Evolutionary conservation across 768 basidiomycete genomes (phyloP).

Genomic region (Brasilioporus rufonigricans): DNA sequence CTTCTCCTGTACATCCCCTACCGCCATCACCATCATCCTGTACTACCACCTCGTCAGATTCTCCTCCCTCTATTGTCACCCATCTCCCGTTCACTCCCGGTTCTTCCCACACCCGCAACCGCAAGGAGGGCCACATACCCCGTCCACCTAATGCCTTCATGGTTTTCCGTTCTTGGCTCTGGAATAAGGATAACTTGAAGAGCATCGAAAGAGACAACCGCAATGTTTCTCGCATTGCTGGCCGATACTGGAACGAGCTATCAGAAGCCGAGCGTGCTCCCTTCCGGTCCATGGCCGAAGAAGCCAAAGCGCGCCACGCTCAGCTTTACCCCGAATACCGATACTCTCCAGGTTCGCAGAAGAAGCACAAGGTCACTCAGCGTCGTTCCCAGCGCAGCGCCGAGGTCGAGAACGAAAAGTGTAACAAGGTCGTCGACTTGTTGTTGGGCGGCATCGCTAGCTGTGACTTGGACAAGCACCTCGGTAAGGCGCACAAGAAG

Average conservation of each 20-base stretch:
- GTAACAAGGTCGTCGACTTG: conserved; percentile 37
- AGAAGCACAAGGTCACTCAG: conserved; percentile 26
- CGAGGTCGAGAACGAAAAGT: conserved; percentile 38
- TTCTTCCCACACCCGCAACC: conserved; percentile 42
- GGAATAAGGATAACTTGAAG: conserved; percentile 49
- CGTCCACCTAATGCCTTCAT: conserved; percentile 88
- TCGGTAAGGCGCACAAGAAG: conserved; percentile 8
- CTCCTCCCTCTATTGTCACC: conserved; percentile 21
- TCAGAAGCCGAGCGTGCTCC: conserved; percentile 41
- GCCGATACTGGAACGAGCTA: conserved; percentile 63
- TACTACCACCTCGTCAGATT: conserved; percentile 13
- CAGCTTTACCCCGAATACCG: conserved; percentile 57
- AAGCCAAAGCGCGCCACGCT: conserved; percentile 47
- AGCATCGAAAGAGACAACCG: conserved; percentile 67
- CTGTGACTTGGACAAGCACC: conserved; percentile 26
- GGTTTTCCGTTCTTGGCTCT: conserved; percentile 69
- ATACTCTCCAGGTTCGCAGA: conserved; percentile 49
- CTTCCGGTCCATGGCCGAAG: conserved; percentile 47
- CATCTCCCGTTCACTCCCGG: conserved; percentile 30
- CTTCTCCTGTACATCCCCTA: conserved; percentile 2
- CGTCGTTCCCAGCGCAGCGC: conserved; percentile 34
- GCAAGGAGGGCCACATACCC: conserved; percentile 53
- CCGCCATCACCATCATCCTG: conserved; percentile 20
- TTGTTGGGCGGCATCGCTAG: conserved; percentile 35
- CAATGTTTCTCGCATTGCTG: conserved; percentile 68